Evolutionary conservation across 352 stramenopile genomes (phyloP), one percentile per base, ranked within the genome.

Genomic region (Pythium aquatile): DNA sequence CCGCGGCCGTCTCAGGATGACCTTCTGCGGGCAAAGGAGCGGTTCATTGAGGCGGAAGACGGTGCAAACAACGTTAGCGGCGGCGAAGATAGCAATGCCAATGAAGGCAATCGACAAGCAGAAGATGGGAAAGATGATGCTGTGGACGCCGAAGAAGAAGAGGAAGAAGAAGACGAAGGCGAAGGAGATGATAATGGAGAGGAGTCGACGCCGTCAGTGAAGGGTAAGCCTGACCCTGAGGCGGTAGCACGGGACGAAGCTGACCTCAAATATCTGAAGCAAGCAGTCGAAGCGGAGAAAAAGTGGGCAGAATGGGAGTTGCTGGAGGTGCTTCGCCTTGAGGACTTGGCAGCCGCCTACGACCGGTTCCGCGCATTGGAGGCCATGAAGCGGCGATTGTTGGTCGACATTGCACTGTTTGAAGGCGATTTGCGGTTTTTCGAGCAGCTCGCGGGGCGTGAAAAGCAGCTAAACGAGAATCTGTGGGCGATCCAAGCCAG

Each of bases 401-500:
- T 69, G 0, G 68, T 87, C 35, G 83, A 88, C 35, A 51, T 88
- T 20, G 72, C 69, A 20, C 62, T 87, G 0, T 82, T 74, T 16
- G 69, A 79, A 33, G 77, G 77, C 46, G 76, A 89, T 49, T 64
- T 59, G 1, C 54, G 60, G 14, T 90, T 89, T 57, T 85, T 90
- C 32, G 61, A 78, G 30, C 63, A 69, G 17, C 39, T 93, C 10
- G 56, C 58, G 24, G 64, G 74, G 28, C 63, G 78, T 8, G 78
- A 90, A 58, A 81, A 86, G 33, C 70, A 71, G 5, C 26, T 73
- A 1, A 79, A 88, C 56, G 73, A 75, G 1, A 61, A 68, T 2
- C 61, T 91, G 52, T 91, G 78, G 80, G 63, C 69, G 10, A 56
- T 79, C 1, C 83, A 91, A 69, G 77, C 77, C 11, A 73, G 83